Conservation (phyloP, 371 early-diverging fungal genomes). For the Polyrhizophydium stewartii region DNA sequence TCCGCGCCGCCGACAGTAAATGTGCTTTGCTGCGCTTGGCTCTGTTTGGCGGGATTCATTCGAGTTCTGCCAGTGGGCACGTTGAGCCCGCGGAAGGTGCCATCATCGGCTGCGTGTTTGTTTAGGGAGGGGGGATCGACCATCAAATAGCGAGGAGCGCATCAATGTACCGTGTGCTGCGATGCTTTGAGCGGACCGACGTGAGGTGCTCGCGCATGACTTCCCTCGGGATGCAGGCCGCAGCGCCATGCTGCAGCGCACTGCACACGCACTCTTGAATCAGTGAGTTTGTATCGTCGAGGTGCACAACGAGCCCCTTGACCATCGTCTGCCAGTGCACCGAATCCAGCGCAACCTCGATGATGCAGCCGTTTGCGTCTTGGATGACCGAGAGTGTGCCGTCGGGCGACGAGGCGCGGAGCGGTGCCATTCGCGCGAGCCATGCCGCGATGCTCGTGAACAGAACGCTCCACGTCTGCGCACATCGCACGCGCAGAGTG, state of each 20-base stretch:
- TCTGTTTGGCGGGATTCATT: too few relatives aligned
- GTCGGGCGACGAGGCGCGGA: background rate
- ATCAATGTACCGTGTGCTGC: conserved; percentile 14
- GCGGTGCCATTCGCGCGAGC: conserved; percentile 5
- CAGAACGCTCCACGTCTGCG: conserved; percentile 8
- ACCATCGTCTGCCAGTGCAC: conserved; percentile 39
- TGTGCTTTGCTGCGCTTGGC: too few relatives aligned
- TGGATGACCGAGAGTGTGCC: background rate
- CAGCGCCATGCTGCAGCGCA: background rate
- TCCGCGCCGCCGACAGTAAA: too few relatives aligned
- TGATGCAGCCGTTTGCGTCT: conserved; percentile 8
- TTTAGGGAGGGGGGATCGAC: too few relatives aligned
- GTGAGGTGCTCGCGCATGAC: conserved; percentile 10
- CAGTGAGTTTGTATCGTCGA: conserved; percentile 37
- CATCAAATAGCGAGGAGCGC: background rate
- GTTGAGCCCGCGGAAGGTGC: too few relatives aligned
- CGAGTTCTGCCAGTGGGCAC: too few relatives aligned
- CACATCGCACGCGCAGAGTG: conserved; percentile 30
- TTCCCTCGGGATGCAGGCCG: background rate
- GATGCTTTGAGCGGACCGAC: conserved; percentile 10
- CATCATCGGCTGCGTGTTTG: too few relatives aligned
- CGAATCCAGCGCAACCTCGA: conserved; percentile 33
- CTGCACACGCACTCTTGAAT: conserved; percentile 21
- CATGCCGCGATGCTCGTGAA: conserved; percentile 14
- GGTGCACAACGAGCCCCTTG: conserved; percentile 37